Conservation (phyloP, 2,329 filamentous ascomycete genomes). For the Cladophialophora carrionii region DNA sequence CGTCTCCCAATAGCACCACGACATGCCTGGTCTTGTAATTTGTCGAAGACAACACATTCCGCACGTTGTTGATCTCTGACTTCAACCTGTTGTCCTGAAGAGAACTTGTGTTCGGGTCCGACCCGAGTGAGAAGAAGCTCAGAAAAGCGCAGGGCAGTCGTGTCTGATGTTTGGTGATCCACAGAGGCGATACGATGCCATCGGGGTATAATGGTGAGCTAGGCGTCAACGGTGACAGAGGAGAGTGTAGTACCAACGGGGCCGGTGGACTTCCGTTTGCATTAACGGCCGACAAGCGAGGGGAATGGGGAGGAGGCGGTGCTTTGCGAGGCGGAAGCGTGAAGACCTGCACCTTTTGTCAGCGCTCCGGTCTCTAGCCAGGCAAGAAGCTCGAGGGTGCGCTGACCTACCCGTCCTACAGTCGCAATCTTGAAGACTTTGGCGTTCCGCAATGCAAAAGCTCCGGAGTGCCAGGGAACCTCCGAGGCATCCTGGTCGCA, state of each 20-base stretch:
- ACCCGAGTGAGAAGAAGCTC: conserved; percentile 76
- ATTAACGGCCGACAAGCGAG: conserved; percentile 53
- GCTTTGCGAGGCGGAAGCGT: conserved; percentile 66
- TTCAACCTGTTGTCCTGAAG: conserved; percentile 87
- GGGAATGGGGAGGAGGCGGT: conserved; percentile 59
- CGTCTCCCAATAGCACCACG: conserved; percentile 76
- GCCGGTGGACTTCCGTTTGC: conserved; percentile 50
- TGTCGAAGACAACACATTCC: conserved; percentile 62
- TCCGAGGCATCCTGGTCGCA: conserved; percentile 65
- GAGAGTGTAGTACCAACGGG: conserved; percentile 74
- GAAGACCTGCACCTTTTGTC: conserved; percentile 50
- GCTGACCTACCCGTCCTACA: conserved; percentile 75
- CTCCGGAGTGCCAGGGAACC: conserved; percentile 68
- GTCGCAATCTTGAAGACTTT: conserved; percentile 69
- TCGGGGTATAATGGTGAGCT: conserved; percentile 84
- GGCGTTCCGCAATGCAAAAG: conserved; percentile 54
- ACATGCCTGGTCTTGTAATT: conserved; percentile 76
- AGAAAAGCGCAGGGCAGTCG: conserved; percentile 78
- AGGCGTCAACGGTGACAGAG: conserved; percentile 86
- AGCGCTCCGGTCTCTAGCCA: conserved; percentile 21
- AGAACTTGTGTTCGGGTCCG: conserved; percentile 72
- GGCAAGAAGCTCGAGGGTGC: conserved; percentile 25
- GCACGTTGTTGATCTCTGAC: conserved; percentile 78
- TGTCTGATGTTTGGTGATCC: conserved; percentile 87
- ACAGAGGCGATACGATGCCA: conserved; percentile 77